These are phyloP conservation scores for Glonium stellatum DNA, from an alignment of 495 filamentous ascomycete species.

Conservation along the genomic window DNA sequence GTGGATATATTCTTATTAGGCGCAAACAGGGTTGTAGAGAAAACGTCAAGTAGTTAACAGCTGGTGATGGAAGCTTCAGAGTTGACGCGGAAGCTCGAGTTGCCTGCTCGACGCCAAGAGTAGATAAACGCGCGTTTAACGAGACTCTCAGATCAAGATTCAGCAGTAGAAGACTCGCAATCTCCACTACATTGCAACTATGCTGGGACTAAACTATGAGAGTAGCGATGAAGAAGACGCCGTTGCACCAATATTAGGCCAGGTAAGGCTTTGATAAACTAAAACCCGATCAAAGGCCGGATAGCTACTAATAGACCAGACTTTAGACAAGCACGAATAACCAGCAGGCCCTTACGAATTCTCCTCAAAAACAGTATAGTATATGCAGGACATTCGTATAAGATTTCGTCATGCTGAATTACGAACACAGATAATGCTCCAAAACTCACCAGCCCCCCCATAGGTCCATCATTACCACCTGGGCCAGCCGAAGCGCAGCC, in stretches of 20 bases:
- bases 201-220: conserved; percentile 26
- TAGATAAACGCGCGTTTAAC: neutral
- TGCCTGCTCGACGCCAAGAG: conserved; percentile 9
- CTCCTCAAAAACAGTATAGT: neutral
- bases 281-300: conserved; percentile 6
- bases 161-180: neutral
- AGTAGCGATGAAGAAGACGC: conserved; percentile 28
- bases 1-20: neutral
- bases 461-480: neutral
- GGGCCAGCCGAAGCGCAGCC: neutral
- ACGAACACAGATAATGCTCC: neutral
- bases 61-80: conserved; percentile 1
- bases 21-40: neutral
- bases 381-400: neutral
- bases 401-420: neutral
- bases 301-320: conserved; percentile 30
- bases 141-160: neutral
- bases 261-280: conserved; percentile 11
- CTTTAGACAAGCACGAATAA: conserved; percentile 5
- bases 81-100: conserved; percentile 13
- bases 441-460: neutral
- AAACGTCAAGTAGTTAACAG: neutral
- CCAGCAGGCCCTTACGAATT: neutral
- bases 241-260: neutral
- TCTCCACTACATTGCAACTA: neutral